A percentile compares a stretch with the other conserved stretches of the same genome.
These are phyloP conservation scores for Fagus crenata DNA, from an alignment of 306 rosid species.

Conservation along the genomic window DNA sequence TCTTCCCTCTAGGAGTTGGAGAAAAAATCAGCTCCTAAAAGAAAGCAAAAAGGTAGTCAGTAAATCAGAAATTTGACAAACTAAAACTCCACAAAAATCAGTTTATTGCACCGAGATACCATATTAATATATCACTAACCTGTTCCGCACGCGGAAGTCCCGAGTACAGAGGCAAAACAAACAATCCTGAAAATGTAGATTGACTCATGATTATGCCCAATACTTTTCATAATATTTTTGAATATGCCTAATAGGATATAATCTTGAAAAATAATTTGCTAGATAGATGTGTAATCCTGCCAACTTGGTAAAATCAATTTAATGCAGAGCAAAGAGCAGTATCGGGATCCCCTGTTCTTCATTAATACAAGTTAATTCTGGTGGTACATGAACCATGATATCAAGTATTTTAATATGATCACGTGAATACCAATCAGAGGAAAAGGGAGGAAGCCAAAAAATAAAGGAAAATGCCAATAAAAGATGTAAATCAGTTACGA, in stretches of 20 bases:
- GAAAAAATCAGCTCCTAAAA: slow-evolving; percentile 76
- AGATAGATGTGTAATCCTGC: slow-evolving; percentile 8
- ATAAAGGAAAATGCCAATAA: neutral
- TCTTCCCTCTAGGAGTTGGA: slow-evolving; percentile 87
- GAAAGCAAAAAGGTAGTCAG: slow-evolving; percentile 28
- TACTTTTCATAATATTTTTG: neutral
- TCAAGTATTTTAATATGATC: neutral
- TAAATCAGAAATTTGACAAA: slow-evolving; percentile 22
- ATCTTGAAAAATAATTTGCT: slow-evolving; percentile 1
- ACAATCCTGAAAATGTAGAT: slow-evolving; percentile 53
- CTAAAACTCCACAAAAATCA: slow-evolving; percentile 7
- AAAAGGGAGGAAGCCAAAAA: neutral
- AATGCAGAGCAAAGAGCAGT: neutral
- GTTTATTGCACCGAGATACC: slow-evolving; percentile 15
- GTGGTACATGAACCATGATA: neutral
- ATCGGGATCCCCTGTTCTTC: neutral
- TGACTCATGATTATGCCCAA: neutral
- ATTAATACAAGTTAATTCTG: neutral
- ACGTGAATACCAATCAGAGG: neutral
- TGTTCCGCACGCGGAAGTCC: slow-evolving; percentile 92
- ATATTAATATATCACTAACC: slow-evolving; percentile 45
- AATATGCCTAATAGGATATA: neutral
- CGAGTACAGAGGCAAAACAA: slow-evolving; percentile 85
- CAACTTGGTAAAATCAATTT: neutral
- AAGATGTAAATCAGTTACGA: neutral